Conservation (phyloP, 2,329 filamentous ascomycete genomes). For the Zasmidium citrigriseum region DNA sequence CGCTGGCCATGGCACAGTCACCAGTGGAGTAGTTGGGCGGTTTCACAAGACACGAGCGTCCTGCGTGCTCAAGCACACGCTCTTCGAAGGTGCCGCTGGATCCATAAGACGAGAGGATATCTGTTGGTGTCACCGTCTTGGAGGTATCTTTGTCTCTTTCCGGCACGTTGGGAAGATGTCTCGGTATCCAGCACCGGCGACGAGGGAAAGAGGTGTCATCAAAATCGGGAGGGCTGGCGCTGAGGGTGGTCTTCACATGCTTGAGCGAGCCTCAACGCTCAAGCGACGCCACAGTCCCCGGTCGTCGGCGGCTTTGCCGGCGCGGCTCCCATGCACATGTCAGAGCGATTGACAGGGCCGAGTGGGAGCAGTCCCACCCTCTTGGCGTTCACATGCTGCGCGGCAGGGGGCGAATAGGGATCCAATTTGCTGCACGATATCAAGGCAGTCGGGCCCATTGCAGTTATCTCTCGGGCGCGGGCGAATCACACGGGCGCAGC, state of each 20-base stretch:
- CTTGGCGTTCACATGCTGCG: background rate
- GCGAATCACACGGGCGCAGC: background rate
- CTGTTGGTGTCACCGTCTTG: background rate
- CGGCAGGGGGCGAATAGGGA: background rate
- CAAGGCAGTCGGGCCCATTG: background rate
- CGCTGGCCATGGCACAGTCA: background rate
- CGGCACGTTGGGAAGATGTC: slow-evolving; percentile 1
- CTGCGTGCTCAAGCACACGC: slow-evolving; percentile 9
- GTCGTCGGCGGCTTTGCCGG: slow-evolving; percentile 1
- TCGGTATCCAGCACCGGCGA: slow-evolving; percentile 1
- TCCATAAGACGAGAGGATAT: background rate
- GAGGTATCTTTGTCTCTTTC: background rate
- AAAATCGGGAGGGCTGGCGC: slow-evolving; percentile 1
- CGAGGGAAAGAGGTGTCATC: background rate
- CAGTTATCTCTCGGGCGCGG: slow-evolving; percentile 2
- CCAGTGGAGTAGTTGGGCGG: background rate
- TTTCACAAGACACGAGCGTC: slow-evolving; percentile 5
- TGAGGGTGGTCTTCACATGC: slow-evolving; percentile 5
- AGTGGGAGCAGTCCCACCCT: background rate
- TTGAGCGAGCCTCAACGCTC: background rate
- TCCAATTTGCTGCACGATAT: background rate
- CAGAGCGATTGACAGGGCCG: slow-evolving; percentile 5
- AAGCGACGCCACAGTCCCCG: background rate
- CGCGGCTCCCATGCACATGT: slow-evolving; percentile 8
- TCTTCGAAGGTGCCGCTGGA: background rate